Evolutionary conservation across 345 rosid species (phyloP), one percentile per base, ranked within the genome.

Genomic region (Pistacia integerrima): DNA sequence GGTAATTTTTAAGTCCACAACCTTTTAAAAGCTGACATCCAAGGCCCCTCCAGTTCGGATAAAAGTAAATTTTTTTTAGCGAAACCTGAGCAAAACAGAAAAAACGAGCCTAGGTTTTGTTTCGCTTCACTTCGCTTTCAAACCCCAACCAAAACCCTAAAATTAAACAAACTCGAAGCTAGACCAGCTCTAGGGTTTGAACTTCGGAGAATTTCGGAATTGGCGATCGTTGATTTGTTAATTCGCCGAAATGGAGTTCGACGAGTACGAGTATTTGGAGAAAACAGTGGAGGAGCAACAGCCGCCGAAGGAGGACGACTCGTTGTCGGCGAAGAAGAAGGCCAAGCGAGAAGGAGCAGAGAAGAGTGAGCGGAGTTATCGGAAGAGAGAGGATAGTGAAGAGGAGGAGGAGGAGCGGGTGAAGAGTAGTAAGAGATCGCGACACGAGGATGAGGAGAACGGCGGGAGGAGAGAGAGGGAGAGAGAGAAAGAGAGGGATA

Each of bases 201-300:
- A 49, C 12, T 18, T 38, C 48, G 14, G 69, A 80, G 75, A 8
- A 72, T 41, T 41, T 41, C 72, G 71, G 62, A 73, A 69, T 66
- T 61, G 59, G 54, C 62, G 73, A 72, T 48, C 18, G 11, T 48
- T 25, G 35, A 30, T 48, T 73, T 28, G 35, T 66, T 55, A 78
- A 73, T 58, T 65, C 6, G 55, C 18, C 54, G 35, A 67, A 59
- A 92, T 91, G 97, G 97, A 88, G 11, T 93, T 94, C 80, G 98
- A 94, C 90, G 98, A 93, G 85, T 90, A 90, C 87, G 97, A 94
- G 80, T 94, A 94, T 72, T 87, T 94, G 72, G 98, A 94, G 90
- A 91, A 93, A 84, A 86, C 97, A 46, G 98, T 87, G 49, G 97
- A 86, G 82, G 92, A 65, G 61, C 87, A 84, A 25, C 93, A 85